Evolutionary conservation across 2,329 filamentous ascomycete species (phyloP).

Genomic region (Diaporthe citri): DNA sequence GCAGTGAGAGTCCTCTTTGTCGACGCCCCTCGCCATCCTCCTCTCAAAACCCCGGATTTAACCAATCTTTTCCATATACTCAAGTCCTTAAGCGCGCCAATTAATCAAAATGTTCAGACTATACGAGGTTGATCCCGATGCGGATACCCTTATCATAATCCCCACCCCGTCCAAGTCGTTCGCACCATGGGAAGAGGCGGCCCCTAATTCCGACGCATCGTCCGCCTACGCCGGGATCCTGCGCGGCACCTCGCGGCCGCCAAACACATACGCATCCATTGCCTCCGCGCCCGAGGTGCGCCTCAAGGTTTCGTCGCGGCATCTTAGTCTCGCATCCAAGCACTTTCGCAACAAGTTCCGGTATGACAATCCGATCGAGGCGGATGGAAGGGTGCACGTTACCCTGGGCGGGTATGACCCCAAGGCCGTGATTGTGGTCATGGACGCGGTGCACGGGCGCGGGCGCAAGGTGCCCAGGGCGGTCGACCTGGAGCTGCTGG

Average conservation of each 20-base stretch:
- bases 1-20: neutral
- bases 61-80: neutral
- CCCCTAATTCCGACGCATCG: constrained; percentile 16
- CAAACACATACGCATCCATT: constrained; percentile 31
- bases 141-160: constrained; percentile 50
- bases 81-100: neutral
- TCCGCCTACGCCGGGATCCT: constrained; percentile 36
- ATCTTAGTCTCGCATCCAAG: constrained; percentile 51
- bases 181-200: constrained; percentile 43
- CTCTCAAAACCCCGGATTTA: neutral
- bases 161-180: constrained; percentile 42
- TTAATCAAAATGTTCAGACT: constrained; percentile 47
- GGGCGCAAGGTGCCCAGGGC: constrained; percentile 53
- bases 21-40: neutral
- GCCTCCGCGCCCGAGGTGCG: constrained; percentile 44
- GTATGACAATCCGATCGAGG: constrained; percentile 39
- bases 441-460: constrained; percentile 61
- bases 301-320: constrained; percentile 53
- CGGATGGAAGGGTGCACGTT: constrained; percentile 50
- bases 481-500: constrained; percentile 55
- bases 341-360: constrained; percentile 42
- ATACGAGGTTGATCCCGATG: constrained; percentile 52
- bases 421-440: constrained; percentile 54
- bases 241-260: constrained; percentile 35
- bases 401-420: constrained; percentile 50